A percentile compares a stretch with the other conserved stretches of the same genome.
phyloP scores from a whole-genome alignment of 768 basidiomycete species.

The Fistulinella prunicolor region DNA sequence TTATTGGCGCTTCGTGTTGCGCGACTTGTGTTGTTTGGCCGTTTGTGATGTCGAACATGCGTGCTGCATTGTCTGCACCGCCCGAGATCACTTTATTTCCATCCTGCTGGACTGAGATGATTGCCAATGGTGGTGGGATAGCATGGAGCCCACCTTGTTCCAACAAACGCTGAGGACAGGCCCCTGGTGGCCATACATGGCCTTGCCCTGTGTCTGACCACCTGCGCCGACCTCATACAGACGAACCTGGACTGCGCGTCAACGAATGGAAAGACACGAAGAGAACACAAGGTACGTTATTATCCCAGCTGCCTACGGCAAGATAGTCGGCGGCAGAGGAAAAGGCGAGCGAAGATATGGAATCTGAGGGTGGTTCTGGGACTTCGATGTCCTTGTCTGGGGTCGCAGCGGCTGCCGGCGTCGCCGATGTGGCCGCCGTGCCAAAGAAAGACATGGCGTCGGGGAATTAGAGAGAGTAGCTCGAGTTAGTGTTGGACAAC shows the following conservation, averaged over 20 bases:
- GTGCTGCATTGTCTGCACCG: constrained; percentile 93
- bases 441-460: constrained; percentile 44
- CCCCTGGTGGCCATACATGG: constrained; percentile 86
- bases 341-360: constrained; percentile 82
- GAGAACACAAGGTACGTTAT: constrained; percentile 53
- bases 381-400: constrained; percentile 81
- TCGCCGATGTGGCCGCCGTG: constrained; percentile 27
- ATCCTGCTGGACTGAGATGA: constrained; percentile 47
- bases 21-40: constrained; percentile 82
- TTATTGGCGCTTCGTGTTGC: constrained; percentile 87
- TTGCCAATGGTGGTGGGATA: constrained; percentile 1
- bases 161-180: constrained; percentile 88
- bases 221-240: constrained; percentile 84
- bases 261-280: not conserved
- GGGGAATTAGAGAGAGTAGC: no score
- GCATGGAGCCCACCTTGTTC: constrained; percentile 62
- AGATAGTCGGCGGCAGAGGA: constrained; percentile 85
- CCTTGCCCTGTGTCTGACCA: constrained; percentile 84
- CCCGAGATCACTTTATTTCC: constrained; percentile 90
- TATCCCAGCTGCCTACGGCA: constrained; percentile 93
- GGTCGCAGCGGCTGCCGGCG: constrained; percentile 39
- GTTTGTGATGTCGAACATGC: constrained; percentile 87
- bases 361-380: constrained; percentile 77
- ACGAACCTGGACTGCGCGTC: constrained; percentile 58
- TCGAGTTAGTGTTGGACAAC: not conserved